phyloP scores from a whole-genome alignment of 1,139 yeast genomes.

The Chernovozyma sophiae-reginae region DNA sequence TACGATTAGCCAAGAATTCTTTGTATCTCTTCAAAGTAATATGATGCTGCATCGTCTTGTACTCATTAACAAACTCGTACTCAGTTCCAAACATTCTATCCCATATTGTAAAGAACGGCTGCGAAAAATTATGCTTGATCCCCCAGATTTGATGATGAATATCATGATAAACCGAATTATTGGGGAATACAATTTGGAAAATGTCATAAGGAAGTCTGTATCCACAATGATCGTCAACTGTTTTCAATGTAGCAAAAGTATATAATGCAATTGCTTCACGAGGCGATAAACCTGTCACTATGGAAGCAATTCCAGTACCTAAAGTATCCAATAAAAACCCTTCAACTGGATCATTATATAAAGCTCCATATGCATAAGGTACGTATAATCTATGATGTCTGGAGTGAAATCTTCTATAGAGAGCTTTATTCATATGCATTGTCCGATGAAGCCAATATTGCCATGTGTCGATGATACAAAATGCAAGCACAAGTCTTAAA shows the following conservation, averaged over 20 bases:
- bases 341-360: slow-evolving; percentile 90
- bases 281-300: slow-evolving; percentile 60
- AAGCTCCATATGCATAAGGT: slow-evolving; percentile 95
- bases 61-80: slow-evolving; percentile 61
- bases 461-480: slow-evolving; percentile 85
- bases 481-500: slow-evolving; percentile 56
- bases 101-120: slow-evolving; percentile 96
- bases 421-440: slow-evolving; percentile 77
- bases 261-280: slow-evolving; percentile 73
- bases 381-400: slow-evolving; percentile 92
- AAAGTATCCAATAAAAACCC: slow-evolving; percentile 88
- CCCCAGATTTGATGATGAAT: slow-evolving; percentile 97
- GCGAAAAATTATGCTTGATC: slow-evolving; percentile 88
- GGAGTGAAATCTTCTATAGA: slow-evolving; percentile 83
- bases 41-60: slow-evolving; percentile 51
- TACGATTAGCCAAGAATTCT: slow-evolving; percentile 51
- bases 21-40: slow-evolving; percentile 61
- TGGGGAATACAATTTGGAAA: slow-evolving; percentile 86
- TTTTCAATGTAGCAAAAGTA: slow-evolving; percentile 88
- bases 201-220: slow-evolving; percentile 88
- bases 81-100: slow-evolving; percentile 69
- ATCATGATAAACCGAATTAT: slow-evolving; percentile 93
- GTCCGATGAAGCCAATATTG: slow-evolving; percentile 84
- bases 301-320: slow-evolving; percentile 83
- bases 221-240: slow-evolving; percentile 98